Evolutionary conservation across 805 yeast genomes (phyloP).

Genomic region (Myxozyma sirexii): DNA sequence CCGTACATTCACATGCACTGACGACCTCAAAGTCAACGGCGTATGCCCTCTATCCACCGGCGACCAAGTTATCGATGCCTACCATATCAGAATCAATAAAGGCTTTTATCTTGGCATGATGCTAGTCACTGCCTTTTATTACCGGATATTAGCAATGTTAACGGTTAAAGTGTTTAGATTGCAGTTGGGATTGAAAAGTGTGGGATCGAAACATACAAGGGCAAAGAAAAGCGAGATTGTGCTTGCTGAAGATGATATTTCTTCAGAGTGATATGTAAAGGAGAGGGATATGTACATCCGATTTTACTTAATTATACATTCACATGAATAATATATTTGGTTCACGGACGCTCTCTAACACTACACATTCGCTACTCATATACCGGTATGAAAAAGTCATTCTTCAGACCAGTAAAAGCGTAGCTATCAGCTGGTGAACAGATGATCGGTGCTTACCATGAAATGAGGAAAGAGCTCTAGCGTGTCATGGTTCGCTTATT

Average conservation of each 20-base stretch:
- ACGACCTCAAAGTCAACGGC: slow-evolving; percentile 42
- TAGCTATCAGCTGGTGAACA: too few relatives aligned
- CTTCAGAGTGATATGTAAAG: too few relatives aligned
- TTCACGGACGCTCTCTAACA: too few relatives aligned
- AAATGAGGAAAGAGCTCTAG: too few relatives aligned
- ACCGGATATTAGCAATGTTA: slow-evolving; percentile 36
- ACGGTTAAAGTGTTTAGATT: slow-evolving; percentile 35
- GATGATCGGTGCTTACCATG: too few relatives aligned
- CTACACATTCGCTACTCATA: too few relatives aligned
- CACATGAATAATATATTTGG: too few relatives aligned
- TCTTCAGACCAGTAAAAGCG: too few relatives aligned
- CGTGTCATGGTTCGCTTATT: too few relatives aligned
- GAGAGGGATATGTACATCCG: too few relatives aligned
- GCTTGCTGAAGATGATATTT: not conserved
- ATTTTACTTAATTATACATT: too few relatives aligned
- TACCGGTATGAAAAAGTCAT: too few relatives aligned
- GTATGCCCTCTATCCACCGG: slow-evolving; percentile 59
- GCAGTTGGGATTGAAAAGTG: slow-evolving; percentile 1
- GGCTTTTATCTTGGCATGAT: slow-evolving; percentile 36
- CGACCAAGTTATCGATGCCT: slow-evolving; percentile 56
- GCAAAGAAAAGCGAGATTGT: not conserved
- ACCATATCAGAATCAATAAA: slow-evolving; percentile 45
- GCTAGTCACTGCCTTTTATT: slow-evolving; percentile 37
- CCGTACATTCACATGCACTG: slow-evolving; percentile 55
- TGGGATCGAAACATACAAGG: not conserved